These are phyloP conservation scores for Apophysomyces elegans DNA, from an alignment of 371 early-diverging fungal genomes.

Conservation along the genomic window DNA sequence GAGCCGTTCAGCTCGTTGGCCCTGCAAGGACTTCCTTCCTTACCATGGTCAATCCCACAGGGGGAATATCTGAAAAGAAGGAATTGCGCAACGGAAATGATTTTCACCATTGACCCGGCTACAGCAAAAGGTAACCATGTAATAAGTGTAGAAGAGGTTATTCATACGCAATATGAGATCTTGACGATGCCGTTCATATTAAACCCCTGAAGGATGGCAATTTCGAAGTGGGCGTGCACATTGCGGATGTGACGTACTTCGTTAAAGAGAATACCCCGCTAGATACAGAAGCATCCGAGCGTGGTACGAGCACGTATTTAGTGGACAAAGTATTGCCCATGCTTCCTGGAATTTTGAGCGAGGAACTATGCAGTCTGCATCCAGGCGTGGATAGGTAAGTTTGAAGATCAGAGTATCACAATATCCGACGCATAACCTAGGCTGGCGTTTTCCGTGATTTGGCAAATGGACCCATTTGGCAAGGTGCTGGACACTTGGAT, in stretches of 20 bases:
- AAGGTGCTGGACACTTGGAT: slow-evolving; percentile 64
- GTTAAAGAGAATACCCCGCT: slow-evolving; percentile 82
- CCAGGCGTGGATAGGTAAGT: slow-evolving; percentile 44
- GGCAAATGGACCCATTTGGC: slow-evolving; percentile 75
- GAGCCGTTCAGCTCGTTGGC: slow-evolving; percentile 51
- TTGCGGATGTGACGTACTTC: slow-evolving; percentile 98
- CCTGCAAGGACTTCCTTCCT: slow-evolving; percentile 51
- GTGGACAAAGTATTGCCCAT: slow-evolving; percentile 93
- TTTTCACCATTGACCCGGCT: slow-evolving; percentile 90
- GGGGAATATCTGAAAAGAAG: slow-evolving; percentile 60
- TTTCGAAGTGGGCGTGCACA: slow-evolving; percentile 95
- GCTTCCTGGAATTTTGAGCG: slow-evolving; percentile 92
- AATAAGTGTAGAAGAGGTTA: not conserved
- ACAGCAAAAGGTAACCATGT: slow-evolving; percentile 79
- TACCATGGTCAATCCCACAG: slow-evolving; percentile 65
- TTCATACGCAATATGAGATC: slow-evolving; percentile 26
- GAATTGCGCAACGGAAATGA: slow-evolving; percentile 62
- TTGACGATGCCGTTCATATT: slow-evolving; percentile 95
- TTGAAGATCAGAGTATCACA: not conserved
- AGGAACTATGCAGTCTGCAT: slow-evolving; percentile 61
- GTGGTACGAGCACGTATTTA: slow-evolving; percentile 96
- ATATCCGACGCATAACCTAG: slow-evolving; percentile 11
- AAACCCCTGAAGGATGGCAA: slow-evolving; percentile 62
- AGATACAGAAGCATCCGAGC: slow-evolving; percentile 87
- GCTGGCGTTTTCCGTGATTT: slow-evolving; percentile 64